Conservation (phyloP, 371 early-diverging fungal species). For the Lichtheimia ornata region DNA sequence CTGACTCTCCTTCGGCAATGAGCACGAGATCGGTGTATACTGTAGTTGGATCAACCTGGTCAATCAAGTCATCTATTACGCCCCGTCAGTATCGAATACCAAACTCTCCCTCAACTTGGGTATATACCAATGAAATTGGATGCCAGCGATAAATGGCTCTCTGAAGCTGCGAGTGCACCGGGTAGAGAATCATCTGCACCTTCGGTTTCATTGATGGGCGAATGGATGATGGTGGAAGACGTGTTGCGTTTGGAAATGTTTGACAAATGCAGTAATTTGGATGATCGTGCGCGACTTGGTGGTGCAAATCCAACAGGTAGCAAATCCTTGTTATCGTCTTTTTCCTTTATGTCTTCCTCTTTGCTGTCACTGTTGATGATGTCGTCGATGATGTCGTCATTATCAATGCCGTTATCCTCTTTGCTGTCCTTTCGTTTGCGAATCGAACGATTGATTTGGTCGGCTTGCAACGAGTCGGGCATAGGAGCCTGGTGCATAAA, state of each 20-base stretch:
- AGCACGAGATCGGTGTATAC: conserved; percentile 52
- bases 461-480: conserved; percentile 46
- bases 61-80: conserved; percentile 35
- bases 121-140: conserved; percentile 35
- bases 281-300: conserved; percentile 42
- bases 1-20: conserved; percentile 82
- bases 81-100: neutral
- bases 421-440: neutral
- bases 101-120: neutral
- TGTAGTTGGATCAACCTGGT: conserved; percentile 47
- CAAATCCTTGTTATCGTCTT: neutral
- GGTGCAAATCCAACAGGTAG: conserved; percentile 50
- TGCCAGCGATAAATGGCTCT: conserved; percentile 26
- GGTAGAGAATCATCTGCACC: conserved; percentile 4
- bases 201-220: neutral
- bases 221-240: neutral
- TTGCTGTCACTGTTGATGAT: too few species aligned
- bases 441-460: neutral
- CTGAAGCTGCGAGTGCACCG: conserved; percentile 6
- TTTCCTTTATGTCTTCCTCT: too few species aligned
- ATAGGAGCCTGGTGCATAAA: conserved; percentile 60
- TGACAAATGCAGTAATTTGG: conserved; percentile 30
- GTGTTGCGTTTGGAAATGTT: conserved; percentile 2
- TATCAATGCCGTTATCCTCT: conserved; percentile 7
- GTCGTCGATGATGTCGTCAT: conserved; percentile 15